Percentiles rank a stretch among this genome's conserved stretches.
Evolutionary conservation across 805 yeast species (phyloP).

Genomic region (Wickerhamiella brachini): DNA sequence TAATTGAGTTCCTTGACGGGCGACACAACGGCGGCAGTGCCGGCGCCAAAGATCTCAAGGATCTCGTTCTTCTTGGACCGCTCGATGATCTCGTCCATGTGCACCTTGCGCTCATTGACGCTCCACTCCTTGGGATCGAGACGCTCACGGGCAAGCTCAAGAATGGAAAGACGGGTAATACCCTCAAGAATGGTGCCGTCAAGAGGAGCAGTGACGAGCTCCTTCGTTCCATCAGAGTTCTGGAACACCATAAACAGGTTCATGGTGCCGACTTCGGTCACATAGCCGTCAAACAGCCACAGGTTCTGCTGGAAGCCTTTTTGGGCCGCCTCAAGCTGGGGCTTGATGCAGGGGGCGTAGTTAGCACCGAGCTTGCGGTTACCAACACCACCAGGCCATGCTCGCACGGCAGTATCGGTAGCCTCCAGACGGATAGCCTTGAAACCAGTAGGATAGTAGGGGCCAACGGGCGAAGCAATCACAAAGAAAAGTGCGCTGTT

Average conservation of each 20-base stretch:
- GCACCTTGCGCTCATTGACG: constrained; percentile 67
- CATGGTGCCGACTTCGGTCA: constrained; percentile 98
- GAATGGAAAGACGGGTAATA: constrained; percentile 84
- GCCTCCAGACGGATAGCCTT: constrained; percentile 92
- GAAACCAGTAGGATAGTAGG: constrained; percentile 89
- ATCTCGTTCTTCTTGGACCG: constrained; percentile 68
- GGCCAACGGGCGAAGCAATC: constrained; percentile 93
- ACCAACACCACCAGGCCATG: constrained; percentile 99
- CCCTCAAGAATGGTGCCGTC: constrained; percentile 97
- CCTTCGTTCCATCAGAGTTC: constrained; percentile 68
- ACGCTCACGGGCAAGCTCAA: constrained; percentile 61
- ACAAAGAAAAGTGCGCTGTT: constrained; percentile 69
- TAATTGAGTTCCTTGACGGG: constrained; percentile 84
- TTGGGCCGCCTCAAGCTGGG: constrained; percentile 78
- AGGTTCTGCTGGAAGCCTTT: constrained; percentile 92
- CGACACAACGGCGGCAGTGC: constrained; percentile 94
- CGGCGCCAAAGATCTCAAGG: constrained; percentile 91
- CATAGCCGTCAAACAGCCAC: constrained; percentile 80
- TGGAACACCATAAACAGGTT: constrained; percentile 81
- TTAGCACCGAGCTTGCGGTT: constrained; percentile 93
- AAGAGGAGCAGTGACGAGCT: constrained; percentile 87
- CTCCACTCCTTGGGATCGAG: constrained; percentile 69
- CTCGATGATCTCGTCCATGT: constrained; percentile 69
- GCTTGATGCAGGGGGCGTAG: constrained; percentile 89
- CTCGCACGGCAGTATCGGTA: constrained; percentile 90